Base-by-base conservation (phyloP, 768 basidiomycete species). In the Amanita inopinata region DNA sequence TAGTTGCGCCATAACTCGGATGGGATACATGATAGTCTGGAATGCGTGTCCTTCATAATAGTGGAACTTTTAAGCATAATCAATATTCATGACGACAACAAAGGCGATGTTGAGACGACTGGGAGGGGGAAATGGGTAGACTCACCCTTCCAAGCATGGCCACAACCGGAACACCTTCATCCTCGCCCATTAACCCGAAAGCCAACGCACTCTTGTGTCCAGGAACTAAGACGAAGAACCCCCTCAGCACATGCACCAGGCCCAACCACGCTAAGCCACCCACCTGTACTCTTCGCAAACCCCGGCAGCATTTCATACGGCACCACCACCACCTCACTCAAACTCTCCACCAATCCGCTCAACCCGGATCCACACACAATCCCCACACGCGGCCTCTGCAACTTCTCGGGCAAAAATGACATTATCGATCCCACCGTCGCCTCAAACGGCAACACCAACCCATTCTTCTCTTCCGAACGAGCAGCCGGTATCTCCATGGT, bases 311-410 rank as follows among this genome's bases (percentile, higher is more conserved):
- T 58, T 7, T 67, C 65, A 55, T 93, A 93, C 0, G 76, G 73
- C 38, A 93, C 66, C 38, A 71, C 62, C 0, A 76, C 67, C 2
- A 67, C 62, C 41, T 83, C 70, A 20, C 69, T 69, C 40, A 89
- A 60, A 25, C 63, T 71, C 8, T 72, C 67, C 0, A 74, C 84
- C 19, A 94, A 70, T 0, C 84, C 86, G 53, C 78, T 78, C 38
- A 93, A 65, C 2, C 91, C 90, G 1, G 83, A 86, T 44, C 91
- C 90, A 57, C 89, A 92, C 19, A 93, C 78, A 51, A 93, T 87
- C 14, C 83, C 90, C 12, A 90, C 73, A 24, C 66, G 67, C 7
- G 89, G 89, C 17, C 49, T 57, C 46, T 59, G 61, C 5, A 68
- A 49, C 14, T 56, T 57, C 8, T 38, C 51, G 5, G 71, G 69